Conservation (phyloP, 768 basidiomycete species). For the Leccinellum luteum region DNA sequence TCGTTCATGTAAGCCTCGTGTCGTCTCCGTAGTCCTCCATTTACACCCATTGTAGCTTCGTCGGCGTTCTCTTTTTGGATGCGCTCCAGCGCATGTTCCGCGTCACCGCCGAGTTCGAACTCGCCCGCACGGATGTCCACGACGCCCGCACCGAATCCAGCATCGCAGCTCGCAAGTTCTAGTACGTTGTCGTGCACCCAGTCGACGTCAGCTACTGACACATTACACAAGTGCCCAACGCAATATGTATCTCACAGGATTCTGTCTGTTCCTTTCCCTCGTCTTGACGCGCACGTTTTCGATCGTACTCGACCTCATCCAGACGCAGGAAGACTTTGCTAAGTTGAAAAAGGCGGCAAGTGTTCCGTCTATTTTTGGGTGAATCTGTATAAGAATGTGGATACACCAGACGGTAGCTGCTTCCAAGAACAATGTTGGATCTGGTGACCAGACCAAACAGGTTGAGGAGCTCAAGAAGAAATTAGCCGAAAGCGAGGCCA, state of each 20-base stretch:
- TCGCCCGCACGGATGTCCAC: constrained; percentile 56
- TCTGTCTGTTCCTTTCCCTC: constrained; percentile 93
- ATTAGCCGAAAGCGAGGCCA: constrained; percentile 53
- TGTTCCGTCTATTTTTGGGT: neutral
- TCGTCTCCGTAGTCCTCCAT: neutral
- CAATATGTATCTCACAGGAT: constrained; percentile 90
- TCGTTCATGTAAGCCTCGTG: constrained; percentile 78
- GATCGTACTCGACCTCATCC: constrained; percentile 88
- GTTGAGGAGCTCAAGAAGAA: constrained; percentile 69
- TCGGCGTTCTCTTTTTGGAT: constrained; percentile 85
- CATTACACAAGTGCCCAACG: constrained; percentile 62
- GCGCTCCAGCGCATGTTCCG: constrained; percentile 92
- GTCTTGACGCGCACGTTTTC: constrained; percentile 91
- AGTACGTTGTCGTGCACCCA: constrained; percentile 45
- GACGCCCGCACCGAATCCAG: constrained; percentile 83
- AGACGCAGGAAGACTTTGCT: constrained; percentile 83
- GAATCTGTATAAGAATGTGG: neutral
- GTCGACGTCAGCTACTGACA: neutral
- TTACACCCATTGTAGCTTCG: constrained; percentile 51
- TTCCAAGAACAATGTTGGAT: constrained; percentile 28
- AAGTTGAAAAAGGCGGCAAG: constrained; percentile 67
- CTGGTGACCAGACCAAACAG: constrained; percentile 34
- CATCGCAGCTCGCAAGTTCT: constrained; percentile 90
- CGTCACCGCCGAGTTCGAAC: constrained; percentile 66
- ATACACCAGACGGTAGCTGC: constrained; percentile 32